These are phyloP conservation scores for Aspergillus mulundensis DNA, from an alignment of 495 filamentous ascomycete species.

Conservation along the genomic window DNA sequence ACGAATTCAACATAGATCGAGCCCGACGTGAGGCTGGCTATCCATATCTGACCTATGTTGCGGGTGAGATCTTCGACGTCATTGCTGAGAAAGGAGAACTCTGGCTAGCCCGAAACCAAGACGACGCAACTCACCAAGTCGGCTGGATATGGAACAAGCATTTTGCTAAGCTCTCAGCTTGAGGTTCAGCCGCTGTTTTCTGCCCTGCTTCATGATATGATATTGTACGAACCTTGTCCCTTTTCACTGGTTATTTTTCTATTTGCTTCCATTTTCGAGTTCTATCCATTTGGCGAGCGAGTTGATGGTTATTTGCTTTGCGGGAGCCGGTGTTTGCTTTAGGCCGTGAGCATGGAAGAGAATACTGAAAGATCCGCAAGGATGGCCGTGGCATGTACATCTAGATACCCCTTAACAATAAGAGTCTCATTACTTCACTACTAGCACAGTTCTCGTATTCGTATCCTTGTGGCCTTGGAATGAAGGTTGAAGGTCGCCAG, in stretches of 20 bases:
- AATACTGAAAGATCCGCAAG: slow-evolving; percentile 4
- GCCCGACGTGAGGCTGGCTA: slow-evolving; percentile 91
- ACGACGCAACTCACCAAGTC: slow-evolving; percentile 70
- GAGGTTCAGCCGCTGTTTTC: background rate
- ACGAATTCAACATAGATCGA: slow-evolving; percentile 93
- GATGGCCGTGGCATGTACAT: slow-evolving; percentile 21
- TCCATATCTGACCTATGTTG: slow-evolving; percentile 91
- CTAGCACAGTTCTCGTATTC: background rate
- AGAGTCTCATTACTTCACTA: background rate
- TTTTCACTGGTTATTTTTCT: slow-evolving; percentile 2
- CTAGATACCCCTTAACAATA: slow-evolving; percentile 26
- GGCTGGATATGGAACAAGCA: slow-evolving; percentile 99
- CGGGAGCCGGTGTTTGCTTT: slow-evolving; percentile 13
- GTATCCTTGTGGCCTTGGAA: background rate
- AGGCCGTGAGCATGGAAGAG: background rate
- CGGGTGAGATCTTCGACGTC: slow-evolving; percentile 88
- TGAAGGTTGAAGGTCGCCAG: background rate
- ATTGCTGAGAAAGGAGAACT: slow-evolving; percentile 95
- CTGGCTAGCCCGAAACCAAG: slow-evolving; percentile 96
- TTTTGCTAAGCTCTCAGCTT: slow-evolving; percentile 70
- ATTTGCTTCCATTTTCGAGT: slow-evolving; percentile 5
- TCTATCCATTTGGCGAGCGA: slow-evolving; percentile 8
- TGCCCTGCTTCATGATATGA: background rate
- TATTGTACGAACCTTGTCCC: slow-evolving; percentile 5
- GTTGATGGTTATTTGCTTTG: slow-evolving; percentile 4